These are phyloP conservation scores for Mycocentrospora acerina DNA, from an alignment of 2,329 filamentous ascomycete genomes.

Conservation along the genomic window DNA sequence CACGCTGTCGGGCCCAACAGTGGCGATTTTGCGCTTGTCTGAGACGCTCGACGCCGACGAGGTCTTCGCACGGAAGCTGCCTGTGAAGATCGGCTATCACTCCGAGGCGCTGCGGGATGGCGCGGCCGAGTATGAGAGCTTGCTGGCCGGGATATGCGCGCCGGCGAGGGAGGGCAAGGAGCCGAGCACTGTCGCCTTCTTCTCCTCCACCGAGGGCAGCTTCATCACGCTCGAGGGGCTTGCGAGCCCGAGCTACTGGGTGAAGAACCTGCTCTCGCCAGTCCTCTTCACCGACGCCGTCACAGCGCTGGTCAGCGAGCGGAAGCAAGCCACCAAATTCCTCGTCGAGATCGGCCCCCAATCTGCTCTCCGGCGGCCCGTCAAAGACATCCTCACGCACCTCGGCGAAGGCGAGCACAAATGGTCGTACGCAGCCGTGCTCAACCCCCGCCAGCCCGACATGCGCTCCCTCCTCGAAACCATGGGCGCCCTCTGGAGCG, in stretches of 20 bases:
- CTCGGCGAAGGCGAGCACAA: conserved; percentile 10
- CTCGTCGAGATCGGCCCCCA: conserved; percentile 29
- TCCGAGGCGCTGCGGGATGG: conserved; percentile 27
- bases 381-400: conserved; percentile 23
- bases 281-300: conserved; percentile 19
- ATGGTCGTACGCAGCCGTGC: conserved; percentile 7
- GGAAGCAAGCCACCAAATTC: conserved; percentile 16
- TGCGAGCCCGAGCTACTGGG: conserved; percentile 18
- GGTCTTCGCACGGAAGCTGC: conserved; percentile 44
- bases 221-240: conserved; percentile 13
- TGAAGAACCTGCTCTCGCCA: conserved; percentile 21
- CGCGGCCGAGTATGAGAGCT: conserved; percentile 24
- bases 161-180: conserved; percentile 8
- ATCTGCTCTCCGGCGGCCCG: conserved; percentile 24
- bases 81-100: conserved; percentile 51
- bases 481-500: conserved; percentile 5
- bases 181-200: conserved; percentile 12
- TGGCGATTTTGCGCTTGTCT: conserved; percentile 41
- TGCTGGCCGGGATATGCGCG: conserved; percentile 1
- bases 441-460: conserved; percentile 1
- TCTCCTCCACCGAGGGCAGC: conserved; percentile 21
- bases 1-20: conserved; percentile 49
- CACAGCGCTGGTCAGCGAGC: conserved; percentile 14
- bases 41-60: conserved; percentile 37
- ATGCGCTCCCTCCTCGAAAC: conserved; percentile 1